Base-by-base conservation (phyloP, 176 grass and related monocot genomes). In the Avena eriantha region DNA sequence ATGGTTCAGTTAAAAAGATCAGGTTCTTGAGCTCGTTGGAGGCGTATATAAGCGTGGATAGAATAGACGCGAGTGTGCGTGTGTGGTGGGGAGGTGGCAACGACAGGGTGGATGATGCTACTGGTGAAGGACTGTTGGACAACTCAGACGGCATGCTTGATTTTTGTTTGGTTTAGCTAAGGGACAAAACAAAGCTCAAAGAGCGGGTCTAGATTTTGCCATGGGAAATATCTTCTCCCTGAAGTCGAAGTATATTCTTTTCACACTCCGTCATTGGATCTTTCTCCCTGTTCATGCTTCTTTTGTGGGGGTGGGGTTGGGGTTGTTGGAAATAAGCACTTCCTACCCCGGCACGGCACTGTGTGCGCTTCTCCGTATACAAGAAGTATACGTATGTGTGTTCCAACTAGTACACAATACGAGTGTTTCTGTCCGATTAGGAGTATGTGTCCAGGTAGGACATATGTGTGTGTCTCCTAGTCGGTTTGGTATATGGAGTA, bases 61-160 rank as follows among this genome's bases (percentile, higher is more conserved):
- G 67, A 16, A 83, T 83, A 26, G 67, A 16, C 1, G 64, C 9
- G 87, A 72, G 59, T 19, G 48, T 16, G 51, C 19, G 31, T 81
- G 85, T 91, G 85, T 91, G 89, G 86, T 81, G 49, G 17, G 81
- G 85, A 84, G 77, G 81, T 41, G 69, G 60, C 85, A n/a, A 84
- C 81, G 89, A 53, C 76, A 11, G 48, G 47, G 47, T 34, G 84
- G 88, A 73, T 84, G 50, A 76, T 80, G 84, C 73, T 48, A 1
- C 82, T 24, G 24, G 17, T 67, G 0, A 23, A 57, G 36, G 22
- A 80, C 19, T 3, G n/a, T 0, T 63, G 39, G 39, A 23, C 22
- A 4, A 39, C 21, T 56, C 49, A 10, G 53, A 10, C 67, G 80
- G 10, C 12, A 7, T 45, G 45, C 54, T 68, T 74, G 80, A 80